Percentiles rank a stretch among this genome's conserved stretches.
Conservation (phyloP, 495 filamentous ascomycete genomes). For the Lindgomyces ingoldianus region DNA sequence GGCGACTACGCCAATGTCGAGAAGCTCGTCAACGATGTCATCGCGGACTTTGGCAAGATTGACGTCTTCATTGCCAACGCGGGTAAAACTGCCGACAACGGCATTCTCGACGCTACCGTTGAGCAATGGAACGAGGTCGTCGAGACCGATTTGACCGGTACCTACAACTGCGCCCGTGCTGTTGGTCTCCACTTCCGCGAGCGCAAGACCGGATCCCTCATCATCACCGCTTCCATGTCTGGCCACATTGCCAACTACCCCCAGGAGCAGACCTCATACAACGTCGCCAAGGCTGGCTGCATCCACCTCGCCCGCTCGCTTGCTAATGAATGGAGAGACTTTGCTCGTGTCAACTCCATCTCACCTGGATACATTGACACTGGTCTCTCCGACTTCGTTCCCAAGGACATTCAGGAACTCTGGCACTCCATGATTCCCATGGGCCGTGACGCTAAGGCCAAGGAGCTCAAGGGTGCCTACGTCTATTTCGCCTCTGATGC, state of each 20-base stretch:
- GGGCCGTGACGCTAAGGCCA: constrained; percentile 72
- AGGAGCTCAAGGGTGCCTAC: constrained; percentile 85
- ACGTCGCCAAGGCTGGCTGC: constrained; percentile 82
- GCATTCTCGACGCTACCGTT: constrained; percentile 64
- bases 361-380: constrained; percentile 88
- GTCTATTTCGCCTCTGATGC: constrained; percentile 87
- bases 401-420: constrained; percentile 67
- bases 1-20: constrained; percentile 55
- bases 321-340: constrained; percentile 84
- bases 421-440: constrained; percentile 84
- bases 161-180: constrained; percentile 77
- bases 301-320: constrained; percentile 79
- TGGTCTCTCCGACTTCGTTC: constrained; percentile 75
- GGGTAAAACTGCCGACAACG: constrained; percentile 62
- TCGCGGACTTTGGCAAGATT: constrained; percentile 65
- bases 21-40: constrained; percentile 54
- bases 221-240: constrained; percentile 78
- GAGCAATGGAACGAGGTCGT: constrained; percentile 69
- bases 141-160: constrained; percentile 78
- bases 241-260: constrained; percentile 88
- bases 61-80: constrained; percentile 71
- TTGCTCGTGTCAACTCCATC: constrained; percentile 78
- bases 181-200: constrained; percentile 70
- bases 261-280: constrained; percentile 83
- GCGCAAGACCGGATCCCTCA: constrained; percentile 72